Conservation (phyloP, 768 basidiomycete genomes). For the Leccinellum rugosiceps region DNA sequence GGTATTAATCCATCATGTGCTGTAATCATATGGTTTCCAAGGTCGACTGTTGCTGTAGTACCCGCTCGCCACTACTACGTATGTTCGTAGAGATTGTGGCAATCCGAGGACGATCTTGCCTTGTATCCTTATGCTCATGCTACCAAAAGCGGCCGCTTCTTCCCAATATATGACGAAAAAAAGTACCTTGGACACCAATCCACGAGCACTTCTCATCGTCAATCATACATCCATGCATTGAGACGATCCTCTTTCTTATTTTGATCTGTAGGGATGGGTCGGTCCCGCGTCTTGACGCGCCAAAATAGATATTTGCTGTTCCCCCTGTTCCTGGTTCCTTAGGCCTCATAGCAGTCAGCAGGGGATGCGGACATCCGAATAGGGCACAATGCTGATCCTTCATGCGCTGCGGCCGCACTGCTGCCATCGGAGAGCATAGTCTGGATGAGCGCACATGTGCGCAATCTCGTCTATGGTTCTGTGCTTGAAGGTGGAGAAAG, state of each 20-base stretch:
- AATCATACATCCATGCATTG: background rate
- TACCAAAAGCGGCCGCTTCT: conserved; percentile 11
- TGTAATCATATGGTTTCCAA: conserved; percentile 4
- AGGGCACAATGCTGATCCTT: too few species aligned
- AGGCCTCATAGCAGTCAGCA: too few species aligned
- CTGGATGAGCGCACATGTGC: too few species aligned
- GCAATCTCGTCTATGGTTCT: too few species aligned
- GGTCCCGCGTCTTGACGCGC: too few species aligned
- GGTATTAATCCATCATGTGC: background rate
- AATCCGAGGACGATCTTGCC: background rate
- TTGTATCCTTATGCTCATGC: background rate
- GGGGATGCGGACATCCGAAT: too few species aligned
- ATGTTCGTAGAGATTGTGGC: background rate
- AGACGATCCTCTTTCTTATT: background rate
- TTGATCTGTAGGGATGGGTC: background rate
- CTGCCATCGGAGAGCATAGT: too few species aligned
- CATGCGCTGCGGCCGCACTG: too few species aligned
- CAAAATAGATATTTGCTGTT: too few species aligned
- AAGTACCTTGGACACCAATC: background rate
- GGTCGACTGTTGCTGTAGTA: background rate
- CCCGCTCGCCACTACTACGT: background rate
- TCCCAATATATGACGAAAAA: conserved; percentile 7
- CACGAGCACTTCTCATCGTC: background rate
- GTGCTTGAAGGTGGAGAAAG: too few species aligned
- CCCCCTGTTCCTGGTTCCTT: too few species aligned